Evolutionary conservation across 305 asterid species (phyloP).

Genomic region (Rubia balearica): DNA sequence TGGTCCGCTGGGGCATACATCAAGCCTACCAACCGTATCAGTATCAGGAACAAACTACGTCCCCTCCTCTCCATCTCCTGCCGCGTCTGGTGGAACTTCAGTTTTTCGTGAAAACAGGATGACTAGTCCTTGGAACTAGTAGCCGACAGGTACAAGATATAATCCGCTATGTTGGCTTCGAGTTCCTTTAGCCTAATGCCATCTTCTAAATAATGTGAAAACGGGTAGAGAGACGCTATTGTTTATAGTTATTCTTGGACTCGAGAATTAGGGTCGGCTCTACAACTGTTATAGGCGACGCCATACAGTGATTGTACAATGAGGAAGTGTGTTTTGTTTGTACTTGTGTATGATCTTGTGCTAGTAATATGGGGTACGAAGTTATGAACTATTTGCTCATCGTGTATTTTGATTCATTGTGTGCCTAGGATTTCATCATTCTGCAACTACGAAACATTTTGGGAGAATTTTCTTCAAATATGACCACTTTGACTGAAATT

Average conservation of each 20-base stretch:
- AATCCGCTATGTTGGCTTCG: neutral
- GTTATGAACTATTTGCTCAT: neutral
- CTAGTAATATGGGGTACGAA: neutral
- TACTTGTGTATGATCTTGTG: neutral
- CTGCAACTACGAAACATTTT: neutral
- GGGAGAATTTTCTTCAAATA: neutral
- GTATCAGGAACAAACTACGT: slow-evolving; percentile 58
- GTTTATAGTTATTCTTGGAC: neutral
- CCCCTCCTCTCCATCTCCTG: slow-evolving; percentile 86
- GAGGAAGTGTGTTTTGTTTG: neutral
- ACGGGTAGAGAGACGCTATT: neutral
- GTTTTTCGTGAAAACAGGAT: slow-evolving; percentile 55
- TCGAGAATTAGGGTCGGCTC: neutral
- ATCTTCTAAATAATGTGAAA: neutral
- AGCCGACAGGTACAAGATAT: neutral
- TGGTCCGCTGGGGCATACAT: slow-evolving; percentile 44
- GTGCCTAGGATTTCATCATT: neutral
- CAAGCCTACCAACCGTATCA: slow-evolving; percentile 43
- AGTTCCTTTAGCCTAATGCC: neutral
- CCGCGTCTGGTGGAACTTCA: slow-evolving; percentile 88
- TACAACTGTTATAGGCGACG: neutral
- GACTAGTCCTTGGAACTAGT: slow-evolving; percentile 70
- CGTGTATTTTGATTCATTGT: neutral
- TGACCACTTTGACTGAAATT: neutral
- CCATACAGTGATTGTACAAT: neutral